Percentiles rank a stretch among this genome's conserved stretches.
Evolutionary conservation across 257 asterid genomes (phyloP).

Genomic region (Scutellaria minor): DNA sequence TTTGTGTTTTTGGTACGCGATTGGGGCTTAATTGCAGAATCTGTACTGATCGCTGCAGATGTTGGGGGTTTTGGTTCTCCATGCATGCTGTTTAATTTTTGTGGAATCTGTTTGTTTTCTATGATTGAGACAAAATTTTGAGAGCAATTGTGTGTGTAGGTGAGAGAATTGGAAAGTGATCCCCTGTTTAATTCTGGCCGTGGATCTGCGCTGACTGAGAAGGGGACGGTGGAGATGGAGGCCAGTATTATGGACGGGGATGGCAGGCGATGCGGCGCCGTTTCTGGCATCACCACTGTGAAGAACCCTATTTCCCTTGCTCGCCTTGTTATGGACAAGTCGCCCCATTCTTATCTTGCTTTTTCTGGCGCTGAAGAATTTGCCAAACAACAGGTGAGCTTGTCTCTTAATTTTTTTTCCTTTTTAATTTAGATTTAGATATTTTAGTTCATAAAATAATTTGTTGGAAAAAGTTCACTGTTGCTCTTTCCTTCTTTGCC

Average conservation of each 20-base stretch:
- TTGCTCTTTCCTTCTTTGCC: slow-evolving; percentile 19
- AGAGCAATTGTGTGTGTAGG: slow-evolving; percentile 42
- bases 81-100: background rate
- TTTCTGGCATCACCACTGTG: slow-evolving; percentile 85
- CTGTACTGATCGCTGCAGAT: no score
- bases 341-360: slow-evolving; percentile 94
- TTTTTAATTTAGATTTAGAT: background rate
- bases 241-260: slow-evolving; percentile 96
- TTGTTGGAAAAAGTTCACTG: background rate
- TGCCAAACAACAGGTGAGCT: slow-evolving; percentile 73
- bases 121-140: background rate
- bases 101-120: background rate
- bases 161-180: slow-evolving; percentile 85
- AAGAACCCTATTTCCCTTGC: slow-evolving; percentile 95
- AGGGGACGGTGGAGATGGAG: slow-evolving; percentile 99
- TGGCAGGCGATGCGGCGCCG: slow-evolving; percentile 96
- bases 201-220: slow-evolving; percentile 93
- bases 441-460: background rate
- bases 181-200: slow-evolving; percentile 95
- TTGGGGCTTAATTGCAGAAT: no score
- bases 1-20: background rate
- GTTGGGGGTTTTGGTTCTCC: background rate
- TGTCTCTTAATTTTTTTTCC: background rate
- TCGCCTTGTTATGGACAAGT: slow-evolving; percentile 94
- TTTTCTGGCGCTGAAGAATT: slow-evolving; percentile 92